Evolutionary conservation across 192 early-diverging fungal genomes (phyloP).

Genomic region (Chytriomyces sp.): DNA sequence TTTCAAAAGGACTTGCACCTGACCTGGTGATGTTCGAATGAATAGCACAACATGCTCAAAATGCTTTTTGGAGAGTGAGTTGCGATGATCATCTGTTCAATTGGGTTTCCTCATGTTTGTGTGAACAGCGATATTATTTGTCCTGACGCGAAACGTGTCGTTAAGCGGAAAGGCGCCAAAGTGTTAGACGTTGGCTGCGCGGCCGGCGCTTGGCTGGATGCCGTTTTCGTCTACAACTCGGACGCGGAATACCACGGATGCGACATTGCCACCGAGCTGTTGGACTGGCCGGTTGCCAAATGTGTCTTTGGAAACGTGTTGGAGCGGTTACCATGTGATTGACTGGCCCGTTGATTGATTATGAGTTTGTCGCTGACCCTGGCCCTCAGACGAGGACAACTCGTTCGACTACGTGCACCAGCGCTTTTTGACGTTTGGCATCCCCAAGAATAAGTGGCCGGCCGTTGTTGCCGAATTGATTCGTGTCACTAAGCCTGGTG

Average conservation of each 20-base stretch:
- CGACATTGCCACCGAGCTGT: conserved; percentile 9
- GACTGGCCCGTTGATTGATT: neutral
- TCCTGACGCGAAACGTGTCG: neutral
- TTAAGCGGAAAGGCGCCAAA: neutral
- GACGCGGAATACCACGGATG: neutral
- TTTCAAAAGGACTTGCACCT: too few relatives aligned
- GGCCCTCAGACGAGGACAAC: conserved; percentile 36
- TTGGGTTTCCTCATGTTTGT: too few relatives aligned
- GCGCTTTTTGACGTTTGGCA: conserved; percentile 42
- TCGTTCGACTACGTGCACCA: conserved; percentile 55
- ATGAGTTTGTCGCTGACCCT: neutral
- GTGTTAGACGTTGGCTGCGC: conserved; percentile 27
- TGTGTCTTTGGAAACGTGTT: conserved; percentile 21
- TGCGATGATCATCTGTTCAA: too few relatives aligned
- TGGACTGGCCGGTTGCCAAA: neutral
- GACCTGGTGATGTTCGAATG: neutral
- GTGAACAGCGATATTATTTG: neutral
- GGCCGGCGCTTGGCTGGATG: conserved; percentile 11
- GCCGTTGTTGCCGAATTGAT: conserved; percentile 48
- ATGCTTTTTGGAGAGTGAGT: neutral
- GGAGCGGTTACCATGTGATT: conserved; percentile 17
- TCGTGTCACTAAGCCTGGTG: conserved; percentile 56
- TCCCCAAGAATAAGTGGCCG: conserved; percentile 43
- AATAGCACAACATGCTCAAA: neutral
- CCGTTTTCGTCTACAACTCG: neutral